phyloP scores from a whole-genome alignment of 2,329 filamentous ascomycete genomes.

The Fusarium succisae region DNA sequence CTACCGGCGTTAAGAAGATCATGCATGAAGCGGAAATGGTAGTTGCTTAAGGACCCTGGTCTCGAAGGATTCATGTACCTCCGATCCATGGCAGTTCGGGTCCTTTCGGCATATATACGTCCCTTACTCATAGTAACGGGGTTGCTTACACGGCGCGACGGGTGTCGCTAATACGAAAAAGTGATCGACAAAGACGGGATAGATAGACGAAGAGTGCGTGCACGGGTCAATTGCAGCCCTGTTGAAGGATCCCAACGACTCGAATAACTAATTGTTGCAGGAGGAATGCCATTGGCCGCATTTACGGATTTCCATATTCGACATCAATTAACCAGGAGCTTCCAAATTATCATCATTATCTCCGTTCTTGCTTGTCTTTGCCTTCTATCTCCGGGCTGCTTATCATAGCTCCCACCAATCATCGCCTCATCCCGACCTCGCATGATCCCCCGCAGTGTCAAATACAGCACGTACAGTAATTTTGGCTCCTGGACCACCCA shows the following conservation, averaged over 20 bases:
- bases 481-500: not conserved
- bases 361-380: not conserved
- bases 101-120: constrained; percentile 5
- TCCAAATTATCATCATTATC: not conserved
- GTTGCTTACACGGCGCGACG: not conserved
- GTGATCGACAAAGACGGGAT: not conserved
- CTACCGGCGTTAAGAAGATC: not conserved
- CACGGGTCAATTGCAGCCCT: not conserved
- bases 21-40: not conserved
- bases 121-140: not conserved
- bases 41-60: not conserved
- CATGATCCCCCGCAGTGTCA: constrained; percentile 9
- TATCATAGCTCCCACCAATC: constrained; percentile 13
- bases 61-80: not conserved
- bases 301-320: not conserved
- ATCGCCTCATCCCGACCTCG: not conserved
- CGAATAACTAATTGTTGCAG: not conserved
- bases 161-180: not conserved
- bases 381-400: not conserved
- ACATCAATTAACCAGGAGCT: not conserved
- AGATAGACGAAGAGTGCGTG: not conserved
- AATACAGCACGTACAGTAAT: not conserved
- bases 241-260: not conserved
- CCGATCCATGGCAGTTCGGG: not conserved
- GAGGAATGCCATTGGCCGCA: not conserved